Evolutionary conservation across 78 protist species (phyloP).

Genomic region (Mantamonas sphyraenae): DNA sequence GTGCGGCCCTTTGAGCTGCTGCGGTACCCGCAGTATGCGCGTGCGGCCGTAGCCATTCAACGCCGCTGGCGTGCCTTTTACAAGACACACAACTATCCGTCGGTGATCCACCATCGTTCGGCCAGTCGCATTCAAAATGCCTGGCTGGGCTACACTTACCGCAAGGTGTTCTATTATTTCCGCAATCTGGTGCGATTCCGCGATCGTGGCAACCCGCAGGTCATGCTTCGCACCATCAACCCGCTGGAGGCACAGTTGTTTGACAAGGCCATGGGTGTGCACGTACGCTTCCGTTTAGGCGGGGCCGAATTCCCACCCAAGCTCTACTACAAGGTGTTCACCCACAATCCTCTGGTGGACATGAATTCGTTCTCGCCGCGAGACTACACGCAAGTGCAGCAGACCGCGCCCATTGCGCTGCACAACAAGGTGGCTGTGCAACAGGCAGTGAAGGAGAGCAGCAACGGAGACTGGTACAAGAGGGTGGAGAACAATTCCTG

Average conservation of each 20-base stretch:
- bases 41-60: neutral
- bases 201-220: slow-evolving; percentile 8
- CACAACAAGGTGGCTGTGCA: neutral
- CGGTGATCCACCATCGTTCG: neutral
- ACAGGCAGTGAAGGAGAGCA: neutral
- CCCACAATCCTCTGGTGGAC: slow-evolving; percentile 15
- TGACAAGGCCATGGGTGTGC: slow-evolving; percentile 11
- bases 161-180: neutral
- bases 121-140: neutral
- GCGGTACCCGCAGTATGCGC: no score
- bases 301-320: slow-evolving; percentile 41
- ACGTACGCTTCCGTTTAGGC: slow-evolving; percentile 40
- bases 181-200: slow-evolving; percentile 13
- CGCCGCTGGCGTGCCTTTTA: neutral
- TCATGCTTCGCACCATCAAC: slow-evolving; percentile 24
- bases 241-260: slow-evolving; percentile 38
- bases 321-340: slow-evolving; percentile 34
- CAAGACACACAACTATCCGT: neutral
- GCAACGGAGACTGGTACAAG: slow-evolving; percentile 2
- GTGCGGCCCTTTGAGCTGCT: no score
- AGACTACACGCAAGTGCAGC: slow-evolving; percentile 30
- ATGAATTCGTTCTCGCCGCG: slow-evolving; percentile 42
- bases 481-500: slow-evolving; percentile 31
- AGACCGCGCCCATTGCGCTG: neutral
- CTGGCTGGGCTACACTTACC: neutral